Evolutionary conservation across 2,329 filamentous ascomycete species (phyloP), one percentile per base, ranked within the genome.

Genomic region (Pestalotiopsis sp.): DNA sequence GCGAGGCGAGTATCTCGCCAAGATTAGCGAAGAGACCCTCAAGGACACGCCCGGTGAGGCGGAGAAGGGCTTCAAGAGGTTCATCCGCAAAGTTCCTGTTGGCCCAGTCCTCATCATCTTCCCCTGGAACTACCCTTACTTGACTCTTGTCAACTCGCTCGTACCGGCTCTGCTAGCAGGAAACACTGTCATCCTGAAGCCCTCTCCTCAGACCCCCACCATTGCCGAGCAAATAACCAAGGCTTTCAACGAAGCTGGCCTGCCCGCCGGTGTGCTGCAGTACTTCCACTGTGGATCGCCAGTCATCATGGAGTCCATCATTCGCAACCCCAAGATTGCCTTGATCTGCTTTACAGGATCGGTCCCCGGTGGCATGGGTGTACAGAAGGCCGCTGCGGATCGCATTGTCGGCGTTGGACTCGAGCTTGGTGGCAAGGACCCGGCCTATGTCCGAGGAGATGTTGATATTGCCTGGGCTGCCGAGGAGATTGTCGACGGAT

Each of bases 91-190:
- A 81, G 89, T 93, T 9, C 93, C 95, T 0, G 88, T 98, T 66
- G 95, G 95, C 0, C 94, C 94, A 12, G 92, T 96, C 17, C 86
- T 98, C 69, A 87, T 98, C 72, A 89, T 98, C 70, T 98, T 98
- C 81, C 92, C 95, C 0, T 98, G 95, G 95, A 98, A 98, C 82
- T 98, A 98, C 77, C 95, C 95, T 27, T 98, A 98, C 80, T 85
- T 98, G 63, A 97, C 95, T 73, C 89, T 98, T 38, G 89, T 98
- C 77, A 98, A 98, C 84, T 95, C 94, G 13, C 86, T 98, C 69
- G 90, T 98, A 71, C 95, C 95, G 20, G 95, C 95, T n/a, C 86
- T 98, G 52, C 87, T 98, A 52, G 90, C 93, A 38, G 95, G 95
- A 57, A 97, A 98, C 82, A 91, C 92, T 3, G 93, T 98, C 69